Base-by-base conservation (phyloP, 23 red algal species). In the Gracilaria domingensis region DNA sequence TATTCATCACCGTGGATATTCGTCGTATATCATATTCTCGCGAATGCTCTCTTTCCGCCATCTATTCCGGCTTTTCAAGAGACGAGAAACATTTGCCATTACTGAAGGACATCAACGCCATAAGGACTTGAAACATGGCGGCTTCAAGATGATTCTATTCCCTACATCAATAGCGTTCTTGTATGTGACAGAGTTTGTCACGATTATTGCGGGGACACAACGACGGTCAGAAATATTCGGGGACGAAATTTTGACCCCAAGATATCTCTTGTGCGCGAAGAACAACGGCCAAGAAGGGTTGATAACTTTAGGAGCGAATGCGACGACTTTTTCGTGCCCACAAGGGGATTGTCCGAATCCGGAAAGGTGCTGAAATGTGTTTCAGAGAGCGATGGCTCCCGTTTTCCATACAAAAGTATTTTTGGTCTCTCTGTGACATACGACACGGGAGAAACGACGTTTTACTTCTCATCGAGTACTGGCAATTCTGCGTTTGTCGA, bases 281-380 rank as follows among this genome's bases (percentile, higher is more conserved):
- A 1, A 67, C 24, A 33, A 32, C 62, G 13, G 62, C 62, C 13
- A 33, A 11, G 13, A 34, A 33, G 62, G 1, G 9, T 67, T 12
- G 62, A 33, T 2, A 16, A 30, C 33, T 17, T 32, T 21, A 12
- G 1, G 13, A 32, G 24, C 62, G 24, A 67, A 1, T 67, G 62
- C 20, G 62, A 67, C 33, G 62, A 67, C 24, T 67, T 67, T 32
- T 67, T 67, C 24, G 24, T 67, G 14, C 20, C 62, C 9, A 67
- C 62, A 33, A 33, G 62, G 24, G 62, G 62, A 1, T 1, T 67
- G 24, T 67, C 20, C 13, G 62, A 67, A 32, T 67, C 62, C 33
- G 62, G 62, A 67, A 67, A 67, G 24, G 62, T 67, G 24, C 24
- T 67, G 12, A 67, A 67, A 35, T 67, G 62, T 32, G 62, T 67